These are phyloP conservation scores for Delphinella strobiligena DNA, from an alignment of 2,329 filamentous ascomycete species.

Conservation along the genomic window DNA sequence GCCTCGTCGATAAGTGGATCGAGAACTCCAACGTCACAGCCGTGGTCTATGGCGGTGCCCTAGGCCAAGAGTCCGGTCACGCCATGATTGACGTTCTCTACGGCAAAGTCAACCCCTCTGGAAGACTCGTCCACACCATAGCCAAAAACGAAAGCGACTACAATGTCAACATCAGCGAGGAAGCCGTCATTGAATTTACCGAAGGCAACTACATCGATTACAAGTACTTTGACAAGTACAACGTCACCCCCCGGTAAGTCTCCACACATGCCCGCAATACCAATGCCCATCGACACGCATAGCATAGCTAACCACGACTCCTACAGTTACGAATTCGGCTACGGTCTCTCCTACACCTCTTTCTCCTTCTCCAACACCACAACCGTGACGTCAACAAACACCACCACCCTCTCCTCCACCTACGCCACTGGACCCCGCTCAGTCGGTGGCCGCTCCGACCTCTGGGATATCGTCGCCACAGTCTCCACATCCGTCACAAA, in stretches of 20 bases:
- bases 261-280: too few species aligned
- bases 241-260: conserved; percentile 14
- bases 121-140: conserved; percentile 61
- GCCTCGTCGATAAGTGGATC: conserved; percentile 8
- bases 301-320: too few species aligned
- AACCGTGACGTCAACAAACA: conserved; percentile 50
- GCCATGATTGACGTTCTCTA: conserved; percentile 34
- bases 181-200: conserved; percentile 41
- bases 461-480: conserved; percentile 41
- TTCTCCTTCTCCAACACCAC: conserved; percentile 17
- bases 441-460: conserved; percentile 42
- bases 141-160: conserved; percentile 54
- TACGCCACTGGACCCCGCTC: conserved; percentile 38
- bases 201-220: conserved; percentile 74
- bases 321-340: conserved; percentile 26
- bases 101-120: conserved; percentile 31
- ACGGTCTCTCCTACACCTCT: conserved; percentile 25
- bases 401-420: conserved; percentile 61
- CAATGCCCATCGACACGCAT: too few species aligned
- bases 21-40: conserved; percentile 25
- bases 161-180: conserved; percentile 16
- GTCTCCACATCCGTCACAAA: conserved; percentile 39
- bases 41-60: conserved; percentile 27
- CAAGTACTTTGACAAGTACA: conserved; percentile 49
- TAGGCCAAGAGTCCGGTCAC: conserved; percentile 34